Percentiles rank a stretch among this genome's conserved stretches.
These are phyloP conservation scores for Wickerhamomyces canadensis DNA, from an alignment of 805 yeast species.

Conservation along the genomic window DNA sequence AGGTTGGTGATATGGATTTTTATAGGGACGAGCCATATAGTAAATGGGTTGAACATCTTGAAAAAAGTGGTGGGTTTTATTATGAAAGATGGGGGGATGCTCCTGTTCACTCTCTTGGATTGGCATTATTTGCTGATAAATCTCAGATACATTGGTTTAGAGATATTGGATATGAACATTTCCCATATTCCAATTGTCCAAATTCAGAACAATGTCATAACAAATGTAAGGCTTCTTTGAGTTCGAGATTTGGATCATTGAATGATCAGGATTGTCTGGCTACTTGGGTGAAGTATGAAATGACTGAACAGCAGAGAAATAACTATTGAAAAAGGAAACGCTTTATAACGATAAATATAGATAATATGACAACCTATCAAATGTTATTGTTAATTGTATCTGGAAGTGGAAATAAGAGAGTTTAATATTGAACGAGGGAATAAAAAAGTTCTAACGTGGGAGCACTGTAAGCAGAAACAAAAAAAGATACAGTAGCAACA, in stretches of 20 bases:
- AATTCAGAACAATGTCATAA: constrained; percentile 41
- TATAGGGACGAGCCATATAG: constrained; percentile 63
- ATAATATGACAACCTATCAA: no score
- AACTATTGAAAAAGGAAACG: constrained; percentile 20
- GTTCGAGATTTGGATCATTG: constrained; percentile 45
- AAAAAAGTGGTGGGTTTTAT: constrained; percentile 71
- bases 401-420: no score
- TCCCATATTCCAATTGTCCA: constrained; percentile 77
- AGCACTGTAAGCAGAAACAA: no score
- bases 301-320: constrained; percentile 26
- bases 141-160: constrained; percentile 77
- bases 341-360: no score
- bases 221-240: constrained; percentile 50
- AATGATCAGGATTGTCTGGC: constrained; percentile 71
- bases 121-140: constrained; percentile 66
- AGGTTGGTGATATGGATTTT: constrained; percentile 80
- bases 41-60: constrained; percentile 58
- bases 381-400: no score
- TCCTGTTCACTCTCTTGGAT: constrained; percentile 77
- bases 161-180: constrained; percentile 74
- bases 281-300: constrained; percentile 54
- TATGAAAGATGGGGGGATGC: constrained; percentile 96
- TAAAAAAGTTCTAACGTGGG: no score
- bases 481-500: no score
- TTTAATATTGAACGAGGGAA: no score